These are phyloP conservation scores for Capsicum pubescens DNA, from an alignment of 257 asterid species.

Conservation along the genomic window DNA sequence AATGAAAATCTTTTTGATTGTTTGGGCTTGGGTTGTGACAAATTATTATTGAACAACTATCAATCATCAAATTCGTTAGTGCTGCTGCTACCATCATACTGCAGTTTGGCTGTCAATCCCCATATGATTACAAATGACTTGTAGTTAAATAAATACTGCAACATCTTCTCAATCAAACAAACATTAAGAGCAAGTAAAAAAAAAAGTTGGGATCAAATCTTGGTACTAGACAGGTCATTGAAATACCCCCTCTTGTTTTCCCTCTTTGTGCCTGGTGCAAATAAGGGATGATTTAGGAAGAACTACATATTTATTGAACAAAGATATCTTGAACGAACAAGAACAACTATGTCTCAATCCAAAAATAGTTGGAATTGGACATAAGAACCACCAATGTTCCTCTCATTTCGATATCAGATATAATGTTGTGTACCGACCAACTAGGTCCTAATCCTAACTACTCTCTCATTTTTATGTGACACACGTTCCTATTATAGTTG, in stretches of 20 bases:
- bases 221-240: slow-evolving; percentile 6
- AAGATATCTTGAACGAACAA: not conserved
- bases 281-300: not conserved
- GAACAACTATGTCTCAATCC: slow-evolving; percentile 1
- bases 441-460: not conserved
- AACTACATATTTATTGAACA: not conserved
- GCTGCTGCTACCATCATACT: not conserved
- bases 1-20: not conserved
- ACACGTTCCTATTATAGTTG: not conserved
- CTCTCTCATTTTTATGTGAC: not conserved
- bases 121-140: not conserved
- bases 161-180: not conserved
- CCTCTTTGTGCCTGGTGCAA: not conserved
- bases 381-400: not conserved
- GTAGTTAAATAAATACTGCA: not conserved
- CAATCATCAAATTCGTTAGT: not conserved
- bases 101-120: not conserved
- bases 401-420: not conserved
- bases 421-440: not conserved
- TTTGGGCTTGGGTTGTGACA: not conserved
- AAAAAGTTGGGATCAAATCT: not conserved
- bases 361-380: not conserved
- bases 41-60: not conserved
- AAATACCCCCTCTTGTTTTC: not conserved
- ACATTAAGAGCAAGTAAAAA: not conserved